Conservation (phyloP, 1,139 yeast species). For the Magnusiomyces tetraspermus region DNA sequence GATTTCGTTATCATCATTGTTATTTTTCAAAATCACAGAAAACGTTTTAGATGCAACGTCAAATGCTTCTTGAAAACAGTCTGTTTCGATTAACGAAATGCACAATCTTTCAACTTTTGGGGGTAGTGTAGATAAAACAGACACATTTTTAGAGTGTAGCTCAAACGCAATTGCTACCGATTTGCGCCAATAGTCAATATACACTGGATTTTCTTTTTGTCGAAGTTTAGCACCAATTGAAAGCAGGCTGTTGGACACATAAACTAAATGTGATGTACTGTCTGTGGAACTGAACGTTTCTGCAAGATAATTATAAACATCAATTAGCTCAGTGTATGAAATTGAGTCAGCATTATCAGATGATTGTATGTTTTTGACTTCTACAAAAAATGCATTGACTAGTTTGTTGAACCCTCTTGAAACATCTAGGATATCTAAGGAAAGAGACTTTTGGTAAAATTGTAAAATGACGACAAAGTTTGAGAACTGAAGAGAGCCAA, state of each 20-base stretch:
- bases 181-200: conserved; percentile 17
- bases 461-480: conserved; percentile 6
- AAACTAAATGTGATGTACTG: conserved; percentile 11
- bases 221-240: conserved; percentile 16
- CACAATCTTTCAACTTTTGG: conserved; percentile 16
- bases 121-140: conserved; percentile 8
- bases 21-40: conserved; percentile 6
- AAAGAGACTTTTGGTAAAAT: conserved; percentile 5
- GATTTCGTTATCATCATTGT: too few species aligned
- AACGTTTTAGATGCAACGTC: conserved; percentile 9
- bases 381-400: conserved; percentile 4
- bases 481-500: conserved; percentile 4
- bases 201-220: conserved; percentile 4
- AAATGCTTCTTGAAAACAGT: conserved; percentile 9
- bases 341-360: background rate
- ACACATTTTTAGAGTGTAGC: conserved; percentile 6
- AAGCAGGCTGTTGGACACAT: conserved; percentile 18
- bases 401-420: conserved; percentile 3
- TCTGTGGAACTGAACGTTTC: conserved; percentile 3
- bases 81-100: conserved; percentile 12
- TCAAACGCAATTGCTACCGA: conserved; percentile 17
- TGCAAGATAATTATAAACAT: conserved; percentile 9
- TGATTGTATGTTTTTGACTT: conserved; percentile 4
- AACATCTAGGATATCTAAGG: background rate
- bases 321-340: conserved; percentile 2